Conservation (phyloP, 805 yeast species). For the Saccharomycopsis sp. region DNA sequence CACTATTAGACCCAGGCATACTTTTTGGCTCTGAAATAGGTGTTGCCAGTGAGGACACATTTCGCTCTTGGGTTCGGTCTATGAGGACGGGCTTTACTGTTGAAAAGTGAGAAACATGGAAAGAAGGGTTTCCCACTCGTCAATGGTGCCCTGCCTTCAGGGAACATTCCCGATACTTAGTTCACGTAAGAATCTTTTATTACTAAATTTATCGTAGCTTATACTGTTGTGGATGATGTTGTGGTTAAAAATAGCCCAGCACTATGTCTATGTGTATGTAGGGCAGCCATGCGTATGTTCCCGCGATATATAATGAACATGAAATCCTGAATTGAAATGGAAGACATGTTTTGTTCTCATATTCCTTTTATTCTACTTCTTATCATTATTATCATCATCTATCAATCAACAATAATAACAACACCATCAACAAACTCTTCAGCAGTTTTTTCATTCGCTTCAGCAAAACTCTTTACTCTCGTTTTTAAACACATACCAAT, state of each 20-base stretch:
- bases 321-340: neutral
- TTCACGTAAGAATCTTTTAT: neutral
- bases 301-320: neutral
- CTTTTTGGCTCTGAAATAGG: too few relatives aligned
- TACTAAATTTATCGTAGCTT: neutral
- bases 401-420: neutral
- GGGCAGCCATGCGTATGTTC: neutral
- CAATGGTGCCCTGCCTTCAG: neutral
- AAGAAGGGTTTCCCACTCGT: neutral
- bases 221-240: neutral
- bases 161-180: neutral
- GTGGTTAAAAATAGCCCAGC: neutral
- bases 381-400: neutral
- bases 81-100: too few relatives aligned
- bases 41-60: too few relatives aligned
- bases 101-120: conserved; percentile 2
- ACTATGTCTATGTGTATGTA: neutral
- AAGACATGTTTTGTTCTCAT: neutral
- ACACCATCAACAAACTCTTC: neutral
- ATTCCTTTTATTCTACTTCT: neutral
- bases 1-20: too few relatives aligned
- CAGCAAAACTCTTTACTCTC: neutral
- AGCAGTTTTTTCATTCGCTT: neutral
- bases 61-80: neutral
- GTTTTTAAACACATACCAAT: neutral